Percentiles rank a stretch among this genome's conserved stretches.
phyloP scores from a whole-genome alignment of 2,329 filamentous ascomycete genomes.

The Ophiostoma triangulosporum region DNA sequence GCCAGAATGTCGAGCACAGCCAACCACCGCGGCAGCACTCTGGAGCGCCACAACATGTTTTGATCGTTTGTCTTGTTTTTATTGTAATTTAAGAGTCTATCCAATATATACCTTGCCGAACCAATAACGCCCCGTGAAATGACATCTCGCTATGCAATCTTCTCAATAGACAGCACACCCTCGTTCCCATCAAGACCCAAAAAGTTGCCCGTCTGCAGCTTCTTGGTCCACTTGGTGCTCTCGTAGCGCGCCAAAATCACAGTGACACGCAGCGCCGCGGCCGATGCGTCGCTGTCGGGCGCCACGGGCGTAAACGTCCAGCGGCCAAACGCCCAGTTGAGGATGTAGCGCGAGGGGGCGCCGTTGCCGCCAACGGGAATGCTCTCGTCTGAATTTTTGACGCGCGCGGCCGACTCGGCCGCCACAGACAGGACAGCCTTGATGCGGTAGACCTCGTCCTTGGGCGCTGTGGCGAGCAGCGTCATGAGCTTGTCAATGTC shows the following conservation, averaged over 20 bases:
- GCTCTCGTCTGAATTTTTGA: constrained; percentile 32
- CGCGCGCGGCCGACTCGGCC: constrained; percentile 25
- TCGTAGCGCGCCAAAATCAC: constrained; percentile 62
- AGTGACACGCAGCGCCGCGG: constrained; percentile 51
- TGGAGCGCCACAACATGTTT: neutral
- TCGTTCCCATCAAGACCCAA: constrained; percentile 36
- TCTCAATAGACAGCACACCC: constrained; percentile 38
- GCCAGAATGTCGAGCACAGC: too few species aligned
- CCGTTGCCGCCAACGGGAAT: constrained; percentile 15
- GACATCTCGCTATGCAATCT: constrained; percentile 25
- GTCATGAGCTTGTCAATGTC: constrained; percentile 49
- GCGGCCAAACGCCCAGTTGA: constrained; percentile 96
- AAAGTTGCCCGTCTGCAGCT: constrained; percentile 44
- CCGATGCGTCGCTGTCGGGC: constrained; percentile 35
- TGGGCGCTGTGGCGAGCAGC: constrained; percentile 61
- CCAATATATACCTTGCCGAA: neutral
- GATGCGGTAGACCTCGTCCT: constrained; percentile 92
- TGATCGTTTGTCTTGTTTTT: neutral
- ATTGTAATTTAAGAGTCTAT: neutral
- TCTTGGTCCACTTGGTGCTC: constrained; percentile 64
- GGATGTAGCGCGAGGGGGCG: constrained; percentile 70
- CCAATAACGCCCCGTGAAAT: neutral
- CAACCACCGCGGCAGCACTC: neutral
- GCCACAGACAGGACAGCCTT: constrained; percentile 52
- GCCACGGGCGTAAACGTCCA: constrained; percentile 70